phyloP scores from a whole-genome alignment of 176 grass and related monocot genomes.

The Rhynchospora pubera region DNA sequence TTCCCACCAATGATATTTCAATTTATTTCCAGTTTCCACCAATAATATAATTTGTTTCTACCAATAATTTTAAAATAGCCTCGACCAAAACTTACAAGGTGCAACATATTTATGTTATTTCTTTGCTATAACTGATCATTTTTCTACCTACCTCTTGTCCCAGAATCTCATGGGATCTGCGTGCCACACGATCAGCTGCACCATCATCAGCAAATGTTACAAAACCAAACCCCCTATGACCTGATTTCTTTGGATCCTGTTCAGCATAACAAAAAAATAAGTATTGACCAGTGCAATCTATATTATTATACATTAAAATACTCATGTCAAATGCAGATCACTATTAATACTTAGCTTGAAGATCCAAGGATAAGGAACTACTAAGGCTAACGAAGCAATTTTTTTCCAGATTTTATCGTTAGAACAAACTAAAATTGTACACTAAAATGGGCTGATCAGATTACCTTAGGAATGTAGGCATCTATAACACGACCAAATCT shows the following conservation, averaged over 20 bases:
- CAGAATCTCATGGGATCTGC: conserved; percentile 81
- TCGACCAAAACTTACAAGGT: neutral
- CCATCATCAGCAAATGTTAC: conserved; percentile 89
- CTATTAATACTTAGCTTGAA: neutral
- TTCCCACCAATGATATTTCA: neutral
- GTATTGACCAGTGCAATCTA: neutral
- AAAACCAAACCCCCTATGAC: conserved; percentile 87
- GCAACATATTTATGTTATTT: too few species aligned
- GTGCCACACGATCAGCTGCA: conserved; percentile 71
- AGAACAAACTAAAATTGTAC: neutral
- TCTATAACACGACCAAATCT: conserved; percentile 73
- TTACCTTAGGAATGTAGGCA: conserved; percentile 87
- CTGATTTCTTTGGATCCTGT: conserved; percentile 92
- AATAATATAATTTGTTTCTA: neutral
- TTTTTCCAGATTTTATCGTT: neutral
- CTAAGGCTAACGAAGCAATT: neutral
- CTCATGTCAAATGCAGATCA: neutral
- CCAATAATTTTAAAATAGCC: neutral
- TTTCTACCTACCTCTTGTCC: conserved; percentile 88
- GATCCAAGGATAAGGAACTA: neutral
- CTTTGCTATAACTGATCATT: too few species aligned
- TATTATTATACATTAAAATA: conserved; percentile 2
- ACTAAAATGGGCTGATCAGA: neutral
- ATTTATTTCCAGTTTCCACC: too few species aligned
- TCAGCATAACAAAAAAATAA: neutral